Evolutionary conservation across 139 green algal genomes (phyloP), one percentile per base, ranked within the genome.

Genomic region (Mychonastes homosphaera): DNA sequence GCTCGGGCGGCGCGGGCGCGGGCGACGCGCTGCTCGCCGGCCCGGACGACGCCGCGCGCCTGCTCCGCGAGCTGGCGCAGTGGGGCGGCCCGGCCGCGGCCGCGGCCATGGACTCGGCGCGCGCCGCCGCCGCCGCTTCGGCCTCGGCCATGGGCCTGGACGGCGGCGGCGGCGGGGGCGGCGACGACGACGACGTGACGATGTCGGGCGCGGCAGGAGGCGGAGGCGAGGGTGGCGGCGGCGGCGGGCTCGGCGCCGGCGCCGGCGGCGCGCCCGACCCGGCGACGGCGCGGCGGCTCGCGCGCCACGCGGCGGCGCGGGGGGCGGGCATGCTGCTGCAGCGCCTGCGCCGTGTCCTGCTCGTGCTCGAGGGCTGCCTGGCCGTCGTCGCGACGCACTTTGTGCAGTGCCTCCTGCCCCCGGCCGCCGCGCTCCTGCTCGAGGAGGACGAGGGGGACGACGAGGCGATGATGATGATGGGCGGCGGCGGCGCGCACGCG

Each of bases 281-380:
- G 43, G 36, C 38, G 26, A 49, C 59, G 24, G 50, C 49, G 6
- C 41, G 53, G 53, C 23, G 48, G 47, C n/a, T 56, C 41, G 53
- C 63, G 19, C 41, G 66, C 40, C 52, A 68, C 27, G 39, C 38
- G 39, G 50, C 58, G n/a, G 44, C 51, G 24, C 47, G 39, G 8
- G 46, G 30, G 27, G 64, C 56, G 6, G 39, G 29, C 41, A 51
- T 15, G 16, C 39, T 65, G 56, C 44, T 66, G 41, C 38, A 46
- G 35, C 56, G 48, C 18, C 36, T 70, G 34, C 16, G 28, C 8
- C 70, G 65, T 43, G 56, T 56, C 7, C 59, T 87, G 38, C 60
- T 81, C 19, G 49, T 81, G 12, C 38, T 85, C 9, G 81, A 83
- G 58, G 65, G 78, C 30, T 72, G 43, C 12, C 39, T 85, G 7